Percentiles rank a stretch among this genome's conserved stretches.
phyloP scores from a whole-genome alignment of 306 rosid species.

The Malus asiatica region DNA sequence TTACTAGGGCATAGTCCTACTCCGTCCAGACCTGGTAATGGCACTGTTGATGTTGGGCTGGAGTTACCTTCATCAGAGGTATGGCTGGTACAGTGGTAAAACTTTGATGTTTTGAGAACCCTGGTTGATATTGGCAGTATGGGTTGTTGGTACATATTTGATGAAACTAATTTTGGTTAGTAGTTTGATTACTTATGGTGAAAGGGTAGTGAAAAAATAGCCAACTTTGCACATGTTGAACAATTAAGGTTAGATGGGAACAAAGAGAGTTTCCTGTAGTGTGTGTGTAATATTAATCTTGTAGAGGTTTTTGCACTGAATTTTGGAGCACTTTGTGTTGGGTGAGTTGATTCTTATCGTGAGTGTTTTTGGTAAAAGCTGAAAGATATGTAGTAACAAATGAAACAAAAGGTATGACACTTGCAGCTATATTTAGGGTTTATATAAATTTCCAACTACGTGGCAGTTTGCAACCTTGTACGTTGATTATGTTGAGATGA shows the following conservation, averaged over 20 bases:
- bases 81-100: constrained; percentile 15
- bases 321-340: not conserved
- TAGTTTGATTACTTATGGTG: not conserved
- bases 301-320: not conserved
- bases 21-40: constrained; percentile 51
- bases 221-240: not conserved
- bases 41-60: constrained; percentile 44
- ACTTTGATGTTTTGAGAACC: not conserved
- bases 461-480: not conserved
- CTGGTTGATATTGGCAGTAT: not conserved
- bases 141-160: not conserved
- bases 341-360: not conserved
- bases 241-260: not conserved
- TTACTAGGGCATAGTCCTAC: constrained; percentile 50
- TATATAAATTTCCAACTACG: not conserved
- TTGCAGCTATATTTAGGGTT: not conserved
- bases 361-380: not conserved
- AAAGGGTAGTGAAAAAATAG: not conserved
- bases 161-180: not conserved
- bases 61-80: constrained; percentile 82
- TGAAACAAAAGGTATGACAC: not conserved
- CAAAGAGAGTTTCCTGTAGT: not conserved
- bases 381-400: not conserved
- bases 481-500: not conserved
- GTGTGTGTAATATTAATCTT: not conserved